Evolutionary conservation across 2,329 filamentous ascomycete genomes (phyloP).

Genomic region (Furcasterigmium furcatum): DNA sequence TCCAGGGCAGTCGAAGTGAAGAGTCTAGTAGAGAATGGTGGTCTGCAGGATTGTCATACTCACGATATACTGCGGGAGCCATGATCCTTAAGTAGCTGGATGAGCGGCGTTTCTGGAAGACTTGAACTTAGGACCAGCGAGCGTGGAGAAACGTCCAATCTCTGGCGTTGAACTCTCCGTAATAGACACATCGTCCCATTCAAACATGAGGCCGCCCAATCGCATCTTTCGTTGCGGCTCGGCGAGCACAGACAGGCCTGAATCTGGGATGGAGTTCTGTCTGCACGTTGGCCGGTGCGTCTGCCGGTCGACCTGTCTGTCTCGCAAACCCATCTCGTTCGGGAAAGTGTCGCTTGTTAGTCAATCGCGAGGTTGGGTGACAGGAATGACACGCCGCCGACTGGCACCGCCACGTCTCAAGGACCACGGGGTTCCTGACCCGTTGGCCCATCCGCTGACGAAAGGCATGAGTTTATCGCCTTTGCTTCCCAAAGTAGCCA

Average conservation of each 20-base stretch:
- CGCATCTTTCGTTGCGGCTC: not conserved
- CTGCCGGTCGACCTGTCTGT: not conserved
- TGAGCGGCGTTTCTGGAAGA: not conserved
- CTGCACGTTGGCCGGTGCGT: not conserved
- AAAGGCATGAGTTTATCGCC: too few relatives aligned
- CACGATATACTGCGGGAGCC: not conserved
- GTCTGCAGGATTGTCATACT: not conserved
- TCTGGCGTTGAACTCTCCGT: not conserved
- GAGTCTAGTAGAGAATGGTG: not conserved
- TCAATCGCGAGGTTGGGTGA: too few relatives aligned
- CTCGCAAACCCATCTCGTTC: not conserved
- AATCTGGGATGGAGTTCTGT: not conserved
- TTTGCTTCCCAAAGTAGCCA: too few relatives aligned
- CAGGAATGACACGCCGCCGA: too few relatives aligned
- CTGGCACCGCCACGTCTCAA: too few relatives aligned
- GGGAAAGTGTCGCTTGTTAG: not conserved
- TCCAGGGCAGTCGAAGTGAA: slow-evolving; percentile 7
- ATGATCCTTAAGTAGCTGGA: not conserved
- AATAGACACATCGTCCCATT: slow-evolving; percentile 1
- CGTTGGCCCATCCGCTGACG: too few relatives aligned
- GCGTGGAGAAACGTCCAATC: not conserved
- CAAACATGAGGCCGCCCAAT: slow-evolving; percentile 1
- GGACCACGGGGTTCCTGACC: too few relatives aligned
- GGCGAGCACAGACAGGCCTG: not conserved
- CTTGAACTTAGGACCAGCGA: not conserved